Conservation (phyloP, 768 basidiomycete genomes). For the Symmetrospora coprosmae region DNA sequence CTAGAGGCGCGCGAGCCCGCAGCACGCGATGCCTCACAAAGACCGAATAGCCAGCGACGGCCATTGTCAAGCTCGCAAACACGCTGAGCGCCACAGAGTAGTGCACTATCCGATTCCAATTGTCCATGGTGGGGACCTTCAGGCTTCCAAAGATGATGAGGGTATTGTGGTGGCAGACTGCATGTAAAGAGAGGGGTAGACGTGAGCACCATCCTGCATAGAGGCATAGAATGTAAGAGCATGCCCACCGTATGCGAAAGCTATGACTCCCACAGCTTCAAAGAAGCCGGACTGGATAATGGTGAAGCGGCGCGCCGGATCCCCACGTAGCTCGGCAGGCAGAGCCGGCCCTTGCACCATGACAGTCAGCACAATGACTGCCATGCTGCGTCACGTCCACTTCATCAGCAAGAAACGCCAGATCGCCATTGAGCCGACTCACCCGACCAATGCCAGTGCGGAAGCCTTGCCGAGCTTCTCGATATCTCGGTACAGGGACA, state of each 20-base stretch:
- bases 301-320: slow-evolving; percentile 58
- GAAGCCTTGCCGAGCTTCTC: slow-evolving; percentile 90
- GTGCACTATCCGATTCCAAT: slow-evolving; percentile 84
- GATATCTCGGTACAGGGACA: slow-evolving; percentile 91
- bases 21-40: slow-evolving; percentile 47
- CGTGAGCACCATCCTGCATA: too few species aligned
- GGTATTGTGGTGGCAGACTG: slow-evolving; percentile 96
- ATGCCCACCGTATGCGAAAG: slow-evolving; percentile 83
- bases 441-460: slow-evolving; percentile 62
- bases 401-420: not conserved
- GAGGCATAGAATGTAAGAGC: too few species aligned
- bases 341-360: slow-evolving; percentile 68
- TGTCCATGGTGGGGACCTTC: slow-evolving; percentile 80
- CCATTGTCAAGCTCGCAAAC: slow-evolving; percentile 67
- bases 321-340: slow-evolving; percentile 58
- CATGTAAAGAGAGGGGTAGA: too few species aligned
- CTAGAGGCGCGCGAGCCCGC: too few species aligned
- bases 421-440: not conserved
- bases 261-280: slow-evolving; percentile 90
- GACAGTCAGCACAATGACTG: slow-evolving; percentile 76
- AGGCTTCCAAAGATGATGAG: slow-evolving; percentile 89
- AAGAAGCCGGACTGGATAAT: slow-evolving; percentile 67
- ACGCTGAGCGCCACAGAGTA: slow-evolving; percentile 59
- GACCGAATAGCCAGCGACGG: slow-evolving; percentile 58
- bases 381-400: slow-evolving; percentile 48